Percentiles rank a stretch among this genome's conserved stretches.
Evolutionary conservation across 768 basidiomycete genomes (phyloP).

Genomic region (Russula olivacea): DNA sequence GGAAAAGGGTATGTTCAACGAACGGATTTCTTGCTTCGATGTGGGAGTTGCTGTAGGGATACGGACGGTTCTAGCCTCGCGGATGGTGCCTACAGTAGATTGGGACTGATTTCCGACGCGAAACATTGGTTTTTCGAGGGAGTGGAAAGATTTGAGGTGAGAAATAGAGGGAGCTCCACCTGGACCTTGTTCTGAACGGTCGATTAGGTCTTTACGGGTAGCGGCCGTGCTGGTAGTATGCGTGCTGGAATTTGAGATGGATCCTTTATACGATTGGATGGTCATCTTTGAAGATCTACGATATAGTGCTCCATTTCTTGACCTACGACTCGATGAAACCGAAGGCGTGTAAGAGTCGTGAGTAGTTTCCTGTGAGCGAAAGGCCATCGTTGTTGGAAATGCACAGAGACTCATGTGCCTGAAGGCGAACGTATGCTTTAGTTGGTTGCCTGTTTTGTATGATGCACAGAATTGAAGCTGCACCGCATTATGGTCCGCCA

Average conservation of each 20-base stretch:
- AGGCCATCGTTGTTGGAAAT: neutral
- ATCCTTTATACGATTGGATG: neutral
- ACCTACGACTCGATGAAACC: neutral
- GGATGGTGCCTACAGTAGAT: constrained; percentile 34
- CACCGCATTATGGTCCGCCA: too few relatives aligned
- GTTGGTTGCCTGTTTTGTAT: too few relatives aligned
- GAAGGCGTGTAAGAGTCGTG: neutral
- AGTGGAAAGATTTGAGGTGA: too few relatives aligned
- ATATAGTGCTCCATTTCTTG: neutral
- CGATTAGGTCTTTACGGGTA: neutral
- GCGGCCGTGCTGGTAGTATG: neutral
- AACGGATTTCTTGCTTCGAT: constrained; percentile 21
- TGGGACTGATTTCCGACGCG: constrained; percentile 26
- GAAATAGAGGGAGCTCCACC: too few relatives aligned
- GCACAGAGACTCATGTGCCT: too few relatives aligned
- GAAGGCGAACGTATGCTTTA: too few relatives aligned
- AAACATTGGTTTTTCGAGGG: too few relatives aligned
- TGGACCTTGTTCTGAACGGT: neutral
- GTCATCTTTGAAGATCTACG: neutral
- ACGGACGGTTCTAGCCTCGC: constrained; percentile 31
- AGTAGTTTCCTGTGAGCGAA: neutral
- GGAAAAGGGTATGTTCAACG: constrained; percentile 27
- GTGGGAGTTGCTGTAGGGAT: constrained; percentile 29
- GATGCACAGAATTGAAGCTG: neutral
- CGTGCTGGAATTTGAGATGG: neutral